Evolutionary conservation across 179 eudicot species (phyloP), one percentile per base, ranked within the genome.

Genomic region (Carnegiea gigantea): DNA sequence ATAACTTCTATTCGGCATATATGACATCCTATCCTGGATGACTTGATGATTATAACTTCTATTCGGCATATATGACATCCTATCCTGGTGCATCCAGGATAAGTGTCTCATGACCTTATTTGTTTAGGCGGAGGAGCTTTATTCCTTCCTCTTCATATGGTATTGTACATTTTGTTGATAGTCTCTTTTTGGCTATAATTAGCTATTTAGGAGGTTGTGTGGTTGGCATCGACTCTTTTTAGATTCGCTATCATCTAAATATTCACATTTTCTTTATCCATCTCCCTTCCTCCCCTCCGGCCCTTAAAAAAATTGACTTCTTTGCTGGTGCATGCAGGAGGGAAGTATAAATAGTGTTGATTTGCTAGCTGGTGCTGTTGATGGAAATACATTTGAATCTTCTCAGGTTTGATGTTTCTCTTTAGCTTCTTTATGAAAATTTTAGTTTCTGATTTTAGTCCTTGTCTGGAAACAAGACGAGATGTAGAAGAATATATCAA

Each of bases 311-410:
- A 57, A 18, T 5, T 57, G 62, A 57, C 18, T 15, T 54, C 71
- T 67, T 64, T 51, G 40, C 73, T 75, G 64, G 60, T 68, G n/a
- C 77, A 77, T 89, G 88, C 90, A 92, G 95, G 94, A 91, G 87
- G 98, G 97, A 85, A 86, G 88, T 80, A 79, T 79, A 43, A 90
- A 82, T 24, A 87, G 91, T 70, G 80, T 95, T 81, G 87, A 84
- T 75, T 80, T 95, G 71, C 83, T 91, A 83, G 98, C 90, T 81
- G 98, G 98, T 75, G 84, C 87, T 57, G 80, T 84, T 85, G 90
- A 88, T 84, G 98, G 97, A 83, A 78, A 76, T 77, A 87, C 90
- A 76, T 95, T 95, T 86, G 90, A 89, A 79, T 80, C 88, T 83
- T 92, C 97, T 49, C 98, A 92, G 95, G 95, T 92, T 77, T 82